Percentiles rank a stretch among this genome's conserved stretches.
phyloP scores from a whole-genome alignment of 2,329 filamentous ascomycete genomes.

The Fusarium nodosum region DNA sequence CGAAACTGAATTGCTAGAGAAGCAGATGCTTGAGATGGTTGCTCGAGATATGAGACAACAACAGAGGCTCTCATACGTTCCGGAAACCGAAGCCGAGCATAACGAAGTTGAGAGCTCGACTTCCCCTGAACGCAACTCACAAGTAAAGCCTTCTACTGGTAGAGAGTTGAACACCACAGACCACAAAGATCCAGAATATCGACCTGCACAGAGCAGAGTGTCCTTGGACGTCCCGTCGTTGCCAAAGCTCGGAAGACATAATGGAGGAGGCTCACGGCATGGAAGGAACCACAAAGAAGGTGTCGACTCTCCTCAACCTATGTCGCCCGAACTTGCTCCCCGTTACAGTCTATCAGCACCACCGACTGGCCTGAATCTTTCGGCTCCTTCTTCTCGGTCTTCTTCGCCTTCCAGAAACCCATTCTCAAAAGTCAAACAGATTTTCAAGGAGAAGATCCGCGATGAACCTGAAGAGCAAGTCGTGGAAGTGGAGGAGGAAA shows the following conservation, averaged over 20 bases:
- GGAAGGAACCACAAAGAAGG: slow-evolving; percentile 59
- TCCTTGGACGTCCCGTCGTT: slow-evolving; percentile 43
- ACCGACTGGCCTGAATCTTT: slow-evolving; percentile 72
- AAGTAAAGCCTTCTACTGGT: slow-evolving; percentile 51
- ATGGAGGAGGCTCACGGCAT: slow-evolving; percentile 63
- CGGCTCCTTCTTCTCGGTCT: slow-evolving; percentile 72
- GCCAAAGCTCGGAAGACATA: slow-evolving; percentile 56
- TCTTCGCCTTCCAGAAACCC: slow-evolving; percentile 74
- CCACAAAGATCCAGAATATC: slow-evolving; percentile 58
- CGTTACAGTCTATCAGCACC: slow-evolving; percentile 67
- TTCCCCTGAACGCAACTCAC: slow-evolving; percentile 51
- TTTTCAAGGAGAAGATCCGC: slow-evolving; percentile 67
- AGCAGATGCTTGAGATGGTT: slow-evolving; percentile 73
- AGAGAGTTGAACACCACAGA: slow-evolving; percentile 58
- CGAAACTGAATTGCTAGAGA: slow-evolving; percentile 67
- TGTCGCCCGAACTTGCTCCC: slow-evolving; percentile 66
- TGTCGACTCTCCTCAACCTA: slow-evolving; percentile 61
- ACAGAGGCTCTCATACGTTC: slow-evolving; percentile 55
- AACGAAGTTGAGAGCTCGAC: slow-evolving; percentile 53
- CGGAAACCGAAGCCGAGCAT: slow-evolving; percentile 52
- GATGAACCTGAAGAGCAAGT: slow-evolving; percentile 57
- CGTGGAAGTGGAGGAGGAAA: slow-evolving; percentile 54
- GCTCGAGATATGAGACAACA: slow-evolving; percentile 63
- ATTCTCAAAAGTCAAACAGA: slow-evolving; percentile 67
- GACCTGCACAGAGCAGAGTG: slow-evolving; percentile 40